Evolutionary conservation across 2,329 filamentous ascomycete genomes (phyloP).

Genomic region (Aureobasidium sp.): DNA sequence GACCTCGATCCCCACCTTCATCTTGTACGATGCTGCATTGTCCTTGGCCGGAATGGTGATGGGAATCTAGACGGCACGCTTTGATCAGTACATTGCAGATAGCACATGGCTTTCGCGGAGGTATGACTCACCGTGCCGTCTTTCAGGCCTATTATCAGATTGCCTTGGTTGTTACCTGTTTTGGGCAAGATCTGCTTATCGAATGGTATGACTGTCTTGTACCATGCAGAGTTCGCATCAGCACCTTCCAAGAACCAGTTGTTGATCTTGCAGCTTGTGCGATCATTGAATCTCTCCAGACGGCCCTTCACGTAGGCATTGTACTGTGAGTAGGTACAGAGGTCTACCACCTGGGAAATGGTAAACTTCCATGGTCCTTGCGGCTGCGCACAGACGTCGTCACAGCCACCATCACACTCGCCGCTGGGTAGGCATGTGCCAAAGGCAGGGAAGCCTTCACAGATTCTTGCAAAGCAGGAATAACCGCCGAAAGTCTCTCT

Average conservation of each 20-base stretch:
- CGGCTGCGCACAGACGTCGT: neutral
- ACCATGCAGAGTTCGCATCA: neutral
- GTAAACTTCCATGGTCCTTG: neutral
- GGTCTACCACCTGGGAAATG: neutral
- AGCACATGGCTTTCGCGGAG: too few species aligned
- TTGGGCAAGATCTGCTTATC: neutral
- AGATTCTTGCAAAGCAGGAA: neutral
- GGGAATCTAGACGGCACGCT: neutral
- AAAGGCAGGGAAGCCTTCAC: neutral
- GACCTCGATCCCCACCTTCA: neutral
- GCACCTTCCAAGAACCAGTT: neutral
- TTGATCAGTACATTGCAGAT: neutral
- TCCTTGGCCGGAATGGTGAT: neutral
- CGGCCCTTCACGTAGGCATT: neutral
- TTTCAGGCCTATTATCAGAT: neutral
- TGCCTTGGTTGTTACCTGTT: neutral
- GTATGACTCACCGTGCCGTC: neutral
- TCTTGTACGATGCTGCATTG: neutral
- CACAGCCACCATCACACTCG: neutral
- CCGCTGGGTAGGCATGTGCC: neutral
- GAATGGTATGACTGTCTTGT: neutral
- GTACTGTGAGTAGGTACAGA: neutral
- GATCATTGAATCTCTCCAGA: neutral
- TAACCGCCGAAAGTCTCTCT: neutral
- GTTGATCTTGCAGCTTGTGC: neutral